Percentiles rank a stretch among this genome's conserved stretches.
Evolutionary conservation across 169 alveolate species (phyloP).

Genomic region (Cryptosporidium sp.): DNA sequence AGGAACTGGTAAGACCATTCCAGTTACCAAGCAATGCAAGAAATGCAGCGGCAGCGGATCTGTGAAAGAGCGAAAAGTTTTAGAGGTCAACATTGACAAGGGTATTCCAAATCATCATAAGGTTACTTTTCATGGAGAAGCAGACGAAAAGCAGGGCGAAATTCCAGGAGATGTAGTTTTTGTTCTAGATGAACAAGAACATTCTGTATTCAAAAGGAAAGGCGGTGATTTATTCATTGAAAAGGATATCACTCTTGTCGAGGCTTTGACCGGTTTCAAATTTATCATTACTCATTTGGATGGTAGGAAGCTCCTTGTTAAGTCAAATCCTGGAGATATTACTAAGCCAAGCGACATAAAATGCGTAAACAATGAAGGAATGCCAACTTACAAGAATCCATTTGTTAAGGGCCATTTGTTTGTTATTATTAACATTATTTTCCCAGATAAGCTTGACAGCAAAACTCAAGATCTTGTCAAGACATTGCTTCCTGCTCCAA

Average conservation of each 20-base stretch:
- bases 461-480: constrained; percentile 57
- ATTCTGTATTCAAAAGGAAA: constrained; percentile 91
- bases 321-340: constrained; percentile 89
- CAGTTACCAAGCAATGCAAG: constrained; percentile 91
- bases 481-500: constrained; percentile 57
- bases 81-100: constrained; percentile 94
- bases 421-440: constrained; percentile 92
- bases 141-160: constrained; percentile 95
- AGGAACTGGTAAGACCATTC: constrained; percentile 92
- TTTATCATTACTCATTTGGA: constrained; percentile 94
- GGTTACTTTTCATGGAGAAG: constrained; percentile 94
- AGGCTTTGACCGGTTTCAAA: constrained; percentile 95
- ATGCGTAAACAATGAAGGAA: constrained; percentile 93
- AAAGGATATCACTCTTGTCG: constrained; percentile 90
- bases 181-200: constrained; percentile 89
- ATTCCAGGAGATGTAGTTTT: constrained; percentile 95
- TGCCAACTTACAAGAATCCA: constrained; percentile 95
- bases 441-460: constrained; percentile 86
- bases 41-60: constrained; percentile 91
- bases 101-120: constrained; percentile 96
- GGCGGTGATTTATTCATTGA: constrained; percentile 94
- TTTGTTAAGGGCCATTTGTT: constrained; percentile 93
- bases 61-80: constrained; percentile 89
- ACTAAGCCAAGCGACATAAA: constrained; percentile 91
- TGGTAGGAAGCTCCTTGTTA: constrained; percentile 88